These are phyloP conservation scores for Omphalea diandra DNA, from an alignment of 441 rosid species.

Conservation along the genomic window DNA sequence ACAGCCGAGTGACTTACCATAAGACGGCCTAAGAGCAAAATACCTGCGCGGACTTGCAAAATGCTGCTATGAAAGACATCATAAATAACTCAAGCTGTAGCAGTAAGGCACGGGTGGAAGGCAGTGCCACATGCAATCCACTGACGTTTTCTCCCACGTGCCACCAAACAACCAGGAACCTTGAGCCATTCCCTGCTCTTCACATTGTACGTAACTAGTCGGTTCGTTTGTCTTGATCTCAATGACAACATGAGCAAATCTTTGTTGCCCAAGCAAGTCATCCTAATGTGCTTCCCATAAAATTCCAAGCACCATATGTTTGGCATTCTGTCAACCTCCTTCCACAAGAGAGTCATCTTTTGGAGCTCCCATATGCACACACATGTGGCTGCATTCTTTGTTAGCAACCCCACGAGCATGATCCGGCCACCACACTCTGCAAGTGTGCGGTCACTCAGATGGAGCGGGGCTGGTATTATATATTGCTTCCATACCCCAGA, in stretches of 20 bases:
- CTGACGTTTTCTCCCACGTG: conserved; percentile 71
- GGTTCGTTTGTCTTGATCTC: conserved; percentile 85
- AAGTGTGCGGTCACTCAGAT: conserved; percentile 77
- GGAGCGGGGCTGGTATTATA: conserved; percentile 67
- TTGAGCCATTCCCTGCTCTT: conserved; percentile 72
- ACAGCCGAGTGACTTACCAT: conserved; percentile 16
- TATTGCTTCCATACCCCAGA: conserved; percentile 77
- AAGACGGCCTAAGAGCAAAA: neutral
- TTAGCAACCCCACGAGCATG: conserved; percentile 89
- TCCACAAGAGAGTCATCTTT: conserved; percentile 96
- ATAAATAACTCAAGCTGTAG: conserved; percentile 46
- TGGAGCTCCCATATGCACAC: conserved; percentile 98
- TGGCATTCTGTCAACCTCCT: conserved; percentile 99
- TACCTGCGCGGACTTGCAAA: neutral
- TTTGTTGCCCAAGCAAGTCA: conserved; percentile 97
- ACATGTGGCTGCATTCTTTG: conserved; percentile 91
- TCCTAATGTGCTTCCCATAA: conserved; percentile 96
- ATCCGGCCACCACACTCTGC: conserved; percentile 77
- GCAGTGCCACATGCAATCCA: conserved; percentile 97
- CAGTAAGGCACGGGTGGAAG: conserved; percentile 79
- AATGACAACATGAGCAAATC: conserved; percentile 91
- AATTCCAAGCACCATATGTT: conserved; percentile 98
- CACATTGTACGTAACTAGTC: conserved; percentile 73
- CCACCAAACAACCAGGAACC: conserved; percentile 79
- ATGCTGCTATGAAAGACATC: conserved; percentile 21